A percentile compares a stretch with the other conserved stretches of the same genome.
These are phyloP conservation scores for Phtheirospermum japonicum DNA, from an alignment of 257 asterid species.

Conservation along the genomic window DNA sequence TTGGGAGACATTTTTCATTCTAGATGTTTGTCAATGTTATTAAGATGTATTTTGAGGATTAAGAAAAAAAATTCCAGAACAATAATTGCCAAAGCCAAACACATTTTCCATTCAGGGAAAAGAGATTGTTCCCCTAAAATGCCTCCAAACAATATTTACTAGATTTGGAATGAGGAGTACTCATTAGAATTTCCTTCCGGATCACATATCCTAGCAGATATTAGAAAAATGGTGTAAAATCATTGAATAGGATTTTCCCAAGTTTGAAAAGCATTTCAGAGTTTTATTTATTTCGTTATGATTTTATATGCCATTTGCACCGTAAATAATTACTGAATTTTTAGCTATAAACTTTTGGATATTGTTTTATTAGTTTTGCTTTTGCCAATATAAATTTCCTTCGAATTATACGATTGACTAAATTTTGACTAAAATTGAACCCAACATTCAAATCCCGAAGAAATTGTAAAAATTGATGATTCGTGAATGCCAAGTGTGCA, in stretches of 20 bases:
- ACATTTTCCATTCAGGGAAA: background rate
- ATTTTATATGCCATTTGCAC: background rate
- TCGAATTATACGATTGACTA: background rate
- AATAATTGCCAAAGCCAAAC: background rate
- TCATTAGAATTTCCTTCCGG: background rate
- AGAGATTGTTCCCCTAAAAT: background rate
- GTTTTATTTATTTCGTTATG: no score
- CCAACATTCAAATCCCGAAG: background rate
- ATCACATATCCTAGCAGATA: background rate
- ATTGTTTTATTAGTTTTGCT: constrained; percentile 7
- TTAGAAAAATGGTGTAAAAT: background rate
- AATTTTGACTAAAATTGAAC: background rate
- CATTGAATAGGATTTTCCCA: constrained; percentile 7
- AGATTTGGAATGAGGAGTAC: constrained; percentile 1
- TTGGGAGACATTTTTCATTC: background rate
- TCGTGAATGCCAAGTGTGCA: constrained; percentile 24
- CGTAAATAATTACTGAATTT: constrained; percentile 4
- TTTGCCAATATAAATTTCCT: background rate
- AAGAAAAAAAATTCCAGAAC: background rate
- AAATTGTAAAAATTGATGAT: background rate
- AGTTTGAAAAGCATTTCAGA: constrained; percentile 8
- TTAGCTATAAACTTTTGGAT: background rate
- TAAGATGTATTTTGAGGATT: background rate
- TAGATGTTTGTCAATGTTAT: background rate
- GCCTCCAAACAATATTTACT: background rate